Evolutionary conservation across 805 yeast species (phyloP).

Genomic region (Kodamaea fukazawae): DNA sequence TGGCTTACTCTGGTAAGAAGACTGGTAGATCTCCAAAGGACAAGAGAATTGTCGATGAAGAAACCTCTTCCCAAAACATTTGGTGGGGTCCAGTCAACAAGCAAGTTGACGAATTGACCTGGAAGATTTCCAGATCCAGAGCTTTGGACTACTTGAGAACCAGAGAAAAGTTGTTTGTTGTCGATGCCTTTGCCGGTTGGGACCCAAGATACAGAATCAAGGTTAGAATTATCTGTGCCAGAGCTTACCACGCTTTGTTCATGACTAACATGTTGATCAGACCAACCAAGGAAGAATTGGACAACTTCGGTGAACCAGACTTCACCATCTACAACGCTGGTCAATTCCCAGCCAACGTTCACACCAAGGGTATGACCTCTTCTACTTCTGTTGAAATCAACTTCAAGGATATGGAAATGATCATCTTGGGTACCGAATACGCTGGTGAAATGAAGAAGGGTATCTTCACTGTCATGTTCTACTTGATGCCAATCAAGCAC

Average conservation of each 20-base stretch:
- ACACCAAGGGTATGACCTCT: constrained; percentile 97
- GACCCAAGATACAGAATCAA: constrained; percentile 96
- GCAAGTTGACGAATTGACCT: constrained; percentile 88
- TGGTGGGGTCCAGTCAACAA: constrained; percentile 99
- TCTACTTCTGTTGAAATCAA: constrained; percentile 93
- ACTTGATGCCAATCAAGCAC: constrained; percentile 94
- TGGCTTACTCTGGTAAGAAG: constrained; percentile 93
- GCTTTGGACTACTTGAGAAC: constrained; percentile 96
- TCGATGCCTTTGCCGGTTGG: constrained; percentile 99
- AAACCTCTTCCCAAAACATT: constrained; percentile 72
- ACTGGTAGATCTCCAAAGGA: constrained; percentile 99
- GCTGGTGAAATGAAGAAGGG: constrained; percentile 99
- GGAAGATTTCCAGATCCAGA: constrained; percentile 94
- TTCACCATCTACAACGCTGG: constrained; percentile 98
- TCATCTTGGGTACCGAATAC: constrained; percentile 95
- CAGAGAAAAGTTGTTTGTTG: constrained; percentile 87
- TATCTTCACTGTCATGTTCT: constrained; percentile 97
- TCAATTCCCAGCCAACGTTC: constrained; percentile 95
- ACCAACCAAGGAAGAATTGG: constrained; percentile 88
- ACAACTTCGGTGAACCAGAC: constrained; percentile 92
- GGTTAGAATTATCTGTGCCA: constrained; percentile 93
- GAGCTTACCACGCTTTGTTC: constrained; percentile 97
- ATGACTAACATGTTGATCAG: constrained; percentile 98
- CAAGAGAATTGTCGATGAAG: constrained; percentile 96
- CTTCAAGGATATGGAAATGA: constrained; percentile 98